These are phyloP conservation scores for Fusarium aywerte DNA, from an alignment of 2,329 filamentous ascomycete species.

Conservation along the genomic window DNA sequence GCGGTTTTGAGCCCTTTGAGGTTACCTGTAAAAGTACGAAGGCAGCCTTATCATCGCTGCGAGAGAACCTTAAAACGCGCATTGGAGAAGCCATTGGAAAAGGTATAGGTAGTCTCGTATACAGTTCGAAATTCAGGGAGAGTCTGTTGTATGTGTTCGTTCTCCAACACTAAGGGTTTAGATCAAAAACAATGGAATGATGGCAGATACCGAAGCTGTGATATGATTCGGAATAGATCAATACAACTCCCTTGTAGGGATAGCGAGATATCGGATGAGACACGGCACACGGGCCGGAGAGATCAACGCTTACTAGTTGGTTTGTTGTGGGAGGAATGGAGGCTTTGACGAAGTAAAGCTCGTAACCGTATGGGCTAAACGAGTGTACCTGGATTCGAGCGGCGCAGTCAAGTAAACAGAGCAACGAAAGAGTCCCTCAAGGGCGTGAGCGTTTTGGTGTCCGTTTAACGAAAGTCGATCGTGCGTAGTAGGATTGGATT, in stretches of 20 bases:
- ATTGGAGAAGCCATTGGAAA: conserved; percentile 39
- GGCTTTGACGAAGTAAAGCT: conserved; percentile 13
- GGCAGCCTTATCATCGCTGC: conserved; percentile 62
- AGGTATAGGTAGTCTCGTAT: background rate
- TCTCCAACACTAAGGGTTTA: conserved; percentile 15
- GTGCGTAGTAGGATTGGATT: background rate
- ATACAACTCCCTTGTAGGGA: conserved; percentile 13
- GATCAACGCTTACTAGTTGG: conserved; percentile 19
- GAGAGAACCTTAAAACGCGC: conserved; percentile 67
- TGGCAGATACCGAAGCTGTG: conserved; percentile 28
- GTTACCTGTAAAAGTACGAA: conserved; percentile 71
- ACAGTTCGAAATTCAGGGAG: conserved; percentile 6
- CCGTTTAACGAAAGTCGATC: background rate
- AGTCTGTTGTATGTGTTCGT: background rate
- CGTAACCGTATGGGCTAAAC: conserved; percentile 2
- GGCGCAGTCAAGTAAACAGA: conserved; percentile 1
- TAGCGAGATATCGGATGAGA: conserved; percentile 20
- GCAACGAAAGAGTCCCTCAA: background rate
- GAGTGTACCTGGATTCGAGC: background rate
- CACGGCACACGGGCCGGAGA: conserved; percentile 39
- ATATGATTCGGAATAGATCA: conserved; percentile 22
- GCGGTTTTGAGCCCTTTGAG: conserved; percentile 59
- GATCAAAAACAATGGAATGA: conserved; percentile 28
- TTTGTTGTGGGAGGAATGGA: conserved; percentile 33
- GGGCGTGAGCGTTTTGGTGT: conserved; percentile 3